Conservation (phyloP, 1,284 basidiomycete genomes). For the Sutorius eximius region DNA sequence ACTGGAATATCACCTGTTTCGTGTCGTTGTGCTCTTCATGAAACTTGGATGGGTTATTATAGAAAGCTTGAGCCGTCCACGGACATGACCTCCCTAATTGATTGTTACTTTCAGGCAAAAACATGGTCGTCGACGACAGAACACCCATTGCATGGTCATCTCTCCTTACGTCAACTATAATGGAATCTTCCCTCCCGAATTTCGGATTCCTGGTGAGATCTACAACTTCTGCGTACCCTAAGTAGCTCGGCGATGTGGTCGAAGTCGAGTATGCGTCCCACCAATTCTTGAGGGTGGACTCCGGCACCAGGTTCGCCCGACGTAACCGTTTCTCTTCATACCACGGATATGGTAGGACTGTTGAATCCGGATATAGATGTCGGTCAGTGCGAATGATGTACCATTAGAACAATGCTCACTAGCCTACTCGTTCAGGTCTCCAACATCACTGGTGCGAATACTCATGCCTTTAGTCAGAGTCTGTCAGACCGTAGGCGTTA, state of each 20-base stretch:
- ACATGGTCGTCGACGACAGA: no score
- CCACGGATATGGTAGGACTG: no score
- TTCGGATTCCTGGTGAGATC: conserved; percentile 21
- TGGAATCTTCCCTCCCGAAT: conserved; percentile 11
- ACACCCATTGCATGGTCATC: conserved; percentile 24
- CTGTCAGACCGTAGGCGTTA: no score
- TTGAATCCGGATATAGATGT: no score
- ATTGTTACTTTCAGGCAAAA: not conserved
- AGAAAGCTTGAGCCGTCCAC: conserved; percentile 31
- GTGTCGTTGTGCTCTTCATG: conserved; percentile 17
- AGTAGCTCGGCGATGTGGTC: conserved; percentile 3
- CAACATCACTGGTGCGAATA: no score
- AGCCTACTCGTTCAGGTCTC: no score
- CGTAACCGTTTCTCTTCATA: no score
- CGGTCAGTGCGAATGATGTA: no score
- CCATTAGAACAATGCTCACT: no score
- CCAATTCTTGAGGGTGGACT: conserved; percentile 39
- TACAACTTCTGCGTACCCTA: conserved; percentile 26
- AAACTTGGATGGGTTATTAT: conserved; percentile 22
- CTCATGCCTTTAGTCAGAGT: no score
- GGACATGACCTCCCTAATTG: conserved; percentile 33
- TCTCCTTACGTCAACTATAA: conserved; percentile 30
- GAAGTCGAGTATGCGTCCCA: conserved; percentile 48
- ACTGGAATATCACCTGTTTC: conserved; percentile 31
- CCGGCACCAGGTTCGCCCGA: not conserved